A percentile compares a stretch with the other conserved stretches of the same genome.
These are phyloP conservation scores for Moesziomyces antarcticus DNA, from an alignment of 1,284 basidiomycete species.

Conservation along the genomic window DNA sequence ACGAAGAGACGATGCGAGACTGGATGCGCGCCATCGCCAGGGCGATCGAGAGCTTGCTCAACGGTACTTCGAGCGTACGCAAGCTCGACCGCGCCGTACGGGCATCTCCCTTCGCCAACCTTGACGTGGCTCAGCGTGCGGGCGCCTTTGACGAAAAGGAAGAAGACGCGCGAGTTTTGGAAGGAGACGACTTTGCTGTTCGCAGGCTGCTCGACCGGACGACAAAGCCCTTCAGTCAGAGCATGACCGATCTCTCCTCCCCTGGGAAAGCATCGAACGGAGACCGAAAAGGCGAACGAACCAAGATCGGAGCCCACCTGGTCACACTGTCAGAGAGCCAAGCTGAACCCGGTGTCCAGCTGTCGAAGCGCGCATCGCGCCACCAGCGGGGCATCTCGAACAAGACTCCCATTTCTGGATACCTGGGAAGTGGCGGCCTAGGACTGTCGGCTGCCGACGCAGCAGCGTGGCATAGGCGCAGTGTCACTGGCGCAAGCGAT, in stretches of 20 bases:
- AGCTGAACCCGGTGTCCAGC: conserved; percentile 8
- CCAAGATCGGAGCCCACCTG: conserved; percentile 23
- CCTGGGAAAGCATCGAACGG: conserved; percentile 20
- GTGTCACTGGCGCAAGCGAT: conserved; percentile 16
- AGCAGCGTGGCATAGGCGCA: conserved; percentile 15
- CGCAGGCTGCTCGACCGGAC: conserved; percentile 26
- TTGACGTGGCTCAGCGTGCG: conserved; percentile 12
- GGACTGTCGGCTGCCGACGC: conserved; percentile 20
- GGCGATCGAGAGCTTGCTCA: conserved; percentile 72
- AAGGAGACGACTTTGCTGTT: conserved; percentile 43
- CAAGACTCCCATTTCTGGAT: conserved; percentile 62
- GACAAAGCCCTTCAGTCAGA: conserved; percentile 46
- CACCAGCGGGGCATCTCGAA: conserved; percentile 60
- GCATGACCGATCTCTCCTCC: conserved; percentile 52
- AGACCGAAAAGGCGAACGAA: conserved; percentile 13
- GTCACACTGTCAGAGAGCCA: conserved; percentile 42
- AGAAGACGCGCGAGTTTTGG: conserved; percentile 14
- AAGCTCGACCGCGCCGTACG: conserved; percentile 55
- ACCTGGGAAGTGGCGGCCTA: conserved; percentile 31
- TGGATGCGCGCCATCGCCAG: conserved; percentile 72
- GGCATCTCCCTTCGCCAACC: conserved; percentile 27
- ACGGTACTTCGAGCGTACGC: conserved; percentile 67
- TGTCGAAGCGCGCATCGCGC: conserved; percentile 22
- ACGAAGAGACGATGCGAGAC: conserved; percentile 70
- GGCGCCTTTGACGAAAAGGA: conserved; percentile 17